These are phyloP conservation scores for Cladobotryum protrusum DNA, from an alignment of 2,329 filamentous ascomycete species.

Conservation along the genomic window DNA sequence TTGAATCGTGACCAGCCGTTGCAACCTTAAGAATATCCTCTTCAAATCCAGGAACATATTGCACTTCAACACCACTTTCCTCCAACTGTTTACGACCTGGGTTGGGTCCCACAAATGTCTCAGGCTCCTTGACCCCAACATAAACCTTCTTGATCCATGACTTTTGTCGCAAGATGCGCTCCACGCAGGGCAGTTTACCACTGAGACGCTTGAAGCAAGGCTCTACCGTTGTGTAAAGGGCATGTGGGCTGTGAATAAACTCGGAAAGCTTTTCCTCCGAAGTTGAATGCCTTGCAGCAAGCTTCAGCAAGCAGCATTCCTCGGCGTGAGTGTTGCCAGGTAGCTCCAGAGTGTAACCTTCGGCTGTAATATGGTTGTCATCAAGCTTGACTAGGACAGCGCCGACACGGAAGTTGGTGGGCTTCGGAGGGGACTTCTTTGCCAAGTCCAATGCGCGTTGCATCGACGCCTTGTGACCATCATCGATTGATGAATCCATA, in stretches of 20 bases:
- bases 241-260: slow-evolving; percentile 27
- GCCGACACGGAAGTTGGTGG: slow-evolving; percentile 90
- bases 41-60: slow-evolving; percentile 70
- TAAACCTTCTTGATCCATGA: slow-evolving; percentile 69
- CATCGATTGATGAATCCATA: slow-evolving; percentile 22
- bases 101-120: slow-evolving; percentile 82
- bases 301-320: slow-evolving; percentile 82
- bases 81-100: slow-evolving; percentile 65
- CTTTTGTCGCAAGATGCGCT: slow-evolving; percentile 63
- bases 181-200: slow-evolving; percentile 70
- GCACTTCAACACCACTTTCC: slow-evolving; percentile 65
- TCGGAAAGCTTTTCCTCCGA: slow-evolving; percentile 49
- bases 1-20: slow-evolving; percentile 63
- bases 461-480: slow-evolving; percentile 51
- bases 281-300: slow-evolving; percentile 41
- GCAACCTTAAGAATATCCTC: slow-evolving; percentile 75
- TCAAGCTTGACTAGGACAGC: slow-evolving; percentile 68
- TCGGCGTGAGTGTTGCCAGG: slow-evolving; percentile 94
- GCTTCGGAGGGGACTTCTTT: slow-evolving; percentile 71
- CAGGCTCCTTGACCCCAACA: slow-evolving; percentile 81
- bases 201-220: slow-evolving; percentile 70
- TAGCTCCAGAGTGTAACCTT: slow-evolving; percentile 87
- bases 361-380: slow-evolving; percentile 58
- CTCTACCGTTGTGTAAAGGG: slow-evolving; percentile 89
- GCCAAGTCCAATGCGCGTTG: slow-evolving; percentile 69